Evolutionary conservation across 495 filamentous ascomycete genomes (phyloP).

Genomic region (Aspergillus sparsus): DNA sequence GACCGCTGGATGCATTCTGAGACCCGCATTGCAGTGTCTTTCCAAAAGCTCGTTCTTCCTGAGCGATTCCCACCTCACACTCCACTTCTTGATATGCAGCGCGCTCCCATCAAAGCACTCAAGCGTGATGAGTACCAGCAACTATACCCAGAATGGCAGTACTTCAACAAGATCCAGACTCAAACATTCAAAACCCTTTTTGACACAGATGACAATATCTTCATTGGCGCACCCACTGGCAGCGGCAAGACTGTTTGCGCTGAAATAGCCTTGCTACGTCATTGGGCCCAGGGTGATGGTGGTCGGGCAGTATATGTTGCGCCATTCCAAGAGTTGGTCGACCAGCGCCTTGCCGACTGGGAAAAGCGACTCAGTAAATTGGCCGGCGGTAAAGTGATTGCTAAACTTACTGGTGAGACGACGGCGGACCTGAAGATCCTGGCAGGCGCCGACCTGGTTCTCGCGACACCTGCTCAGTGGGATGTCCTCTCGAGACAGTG

Average conservation of each 20-base stretch:
- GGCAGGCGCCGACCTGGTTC: conserved; percentile 83
- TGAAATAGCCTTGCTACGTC: conserved; percentile 85
- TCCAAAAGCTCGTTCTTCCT: conserved; percentile 90
- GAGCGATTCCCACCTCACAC: conserved; percentile 96
- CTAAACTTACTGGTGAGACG: conserved; percentile 93
- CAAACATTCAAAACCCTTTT: conserved; percentile 94
- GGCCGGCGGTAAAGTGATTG: conserved; percentile 83
- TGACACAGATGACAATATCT: conserved; percentile 87
- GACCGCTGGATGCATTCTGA: conserved; percentile 99
- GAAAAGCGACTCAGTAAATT: conserved; percentile 69
- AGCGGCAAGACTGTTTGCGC: conserved; percentile 97
- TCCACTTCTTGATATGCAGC: conserved; percentile 84
- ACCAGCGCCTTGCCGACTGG: conserved; percentile 80
- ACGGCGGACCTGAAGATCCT: conserved; percentile 88
- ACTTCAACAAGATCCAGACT: conserved; percentile 97
- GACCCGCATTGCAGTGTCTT: conserved; percentile 88
- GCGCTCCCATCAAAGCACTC: conserved; percentile 80
- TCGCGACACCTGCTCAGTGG: conserved; percentile 94
- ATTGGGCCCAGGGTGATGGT: conserved; percentile 71
- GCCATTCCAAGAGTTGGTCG: conserved; percentile 92
- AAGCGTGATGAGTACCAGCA: conserved; percentile 81
- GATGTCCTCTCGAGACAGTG: conserved; percentile 93
- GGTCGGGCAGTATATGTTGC: conserved; percentile 92
- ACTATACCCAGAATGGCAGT: conserved; percentile 81
- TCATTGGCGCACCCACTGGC: conserved; percentile 85